Evolutionary conservation across 192 early-diverging fungal species (phyloP), one percentile per base, ranked within the genome.

Genomic region (Paraglomus brasilianum): DNA sequence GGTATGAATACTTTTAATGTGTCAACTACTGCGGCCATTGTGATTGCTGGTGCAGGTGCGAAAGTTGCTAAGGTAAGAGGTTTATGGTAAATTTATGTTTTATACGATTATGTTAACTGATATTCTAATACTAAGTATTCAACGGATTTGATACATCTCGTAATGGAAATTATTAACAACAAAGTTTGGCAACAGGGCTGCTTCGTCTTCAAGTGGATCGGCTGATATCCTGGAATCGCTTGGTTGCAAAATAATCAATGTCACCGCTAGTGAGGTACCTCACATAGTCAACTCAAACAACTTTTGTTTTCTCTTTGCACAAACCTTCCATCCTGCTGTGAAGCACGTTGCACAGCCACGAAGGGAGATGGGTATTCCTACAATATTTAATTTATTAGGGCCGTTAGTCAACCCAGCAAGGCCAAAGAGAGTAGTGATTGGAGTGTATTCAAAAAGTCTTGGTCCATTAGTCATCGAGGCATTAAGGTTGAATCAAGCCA

Each of bases 1-100:
- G 95, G 95, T 14, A 92, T 94, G 73, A 85, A 97, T 77, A 98
- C 97, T 17, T 98, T 96, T 74, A 98, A 98, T 73, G 95, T 97
- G 13, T 92, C 90, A 1, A 98, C 97, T 0, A 93, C 97, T 0
- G 85, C 93, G 11, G 86, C 92, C 41, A 86, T 98, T 43, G 91
- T 98, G 0, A 91, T 91, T 11, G 97, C 95, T 1, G 95, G 95
- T 21, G 93, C 95, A 5, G 95, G 95, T 15, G 83, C 86, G 62
- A 83, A 81, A 68, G 88, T 98, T 53, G 93, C 94, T 61, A 98
- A 98, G 82, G 92, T 93, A 82, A 56, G n/a, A 70, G 30, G 41
- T 60, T 22, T 60, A 46, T 30, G 2, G 6, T 43, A 45, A 40
- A 30, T 50, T 66, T 39, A 11, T 15, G 21, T 22, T 39, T 66